Evolutionary conservation across 2,329 filamentous ascomycete genomes (phyloP), one percentile per base, ranked within the genome.

Genomic region (Helicocarpus griseus): DNA sequence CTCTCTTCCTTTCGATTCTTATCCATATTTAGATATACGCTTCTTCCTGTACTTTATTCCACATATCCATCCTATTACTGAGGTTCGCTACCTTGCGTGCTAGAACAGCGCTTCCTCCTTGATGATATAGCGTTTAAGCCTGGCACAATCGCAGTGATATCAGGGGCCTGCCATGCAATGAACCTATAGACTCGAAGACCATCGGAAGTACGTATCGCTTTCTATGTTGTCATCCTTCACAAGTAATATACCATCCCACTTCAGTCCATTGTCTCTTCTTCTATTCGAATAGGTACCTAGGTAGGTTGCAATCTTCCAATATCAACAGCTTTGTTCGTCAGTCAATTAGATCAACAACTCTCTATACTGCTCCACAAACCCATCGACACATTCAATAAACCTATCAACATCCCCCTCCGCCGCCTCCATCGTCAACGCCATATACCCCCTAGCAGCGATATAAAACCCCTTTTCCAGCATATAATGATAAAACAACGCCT

Each of bases 391-490:
- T 19, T 19, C 14, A 13, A 50, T 28, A 35, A 50, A 44, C 38
- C 35, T 40, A 17, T 50, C 44, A 33, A 47, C 29, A 36, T 47
- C 44, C 17, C 3, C 44, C 17, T 59, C 51, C 0, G 53, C 57
- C 44, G 64, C 54, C 52, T 60, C 57, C 38, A 65, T 57, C 39
- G 60, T 66, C 47, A 67, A 49, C 9, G 63, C 59, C 4, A 66
- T 56, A 47, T 65, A 66, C 1, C 65, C 64, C 17, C 65, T 53
- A 21, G 58, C 52, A 11, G 64, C 63, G 22, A 67, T 56, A 49
- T 60, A 63, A 39, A 66, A 60, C 2, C 60, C 58, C 26, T 59
- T 41, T 33, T 54, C 48, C 24, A 67, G 56, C 57, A 66, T 61
- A 35, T 60, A 53, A 36, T 65, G 63, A 46, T 56, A 66, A 50